Conservation (phyloP, 2,329 filamentous ascomycete species). For the Pseudonectria foliicola region DNA sequence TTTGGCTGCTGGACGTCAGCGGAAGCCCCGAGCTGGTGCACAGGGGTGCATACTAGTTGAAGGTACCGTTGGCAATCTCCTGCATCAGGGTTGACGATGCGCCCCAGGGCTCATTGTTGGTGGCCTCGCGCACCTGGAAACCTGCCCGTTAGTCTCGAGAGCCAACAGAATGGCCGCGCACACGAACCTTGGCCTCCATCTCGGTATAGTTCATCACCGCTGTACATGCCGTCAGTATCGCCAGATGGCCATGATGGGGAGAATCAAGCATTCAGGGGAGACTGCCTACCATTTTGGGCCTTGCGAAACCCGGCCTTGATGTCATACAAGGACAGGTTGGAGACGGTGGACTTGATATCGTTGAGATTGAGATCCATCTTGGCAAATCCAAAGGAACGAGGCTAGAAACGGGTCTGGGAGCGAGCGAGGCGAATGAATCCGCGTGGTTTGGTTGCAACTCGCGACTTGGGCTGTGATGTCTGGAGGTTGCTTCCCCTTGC, state of each 20-base stretch:
- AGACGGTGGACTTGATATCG: slow-evolving; percentile 77
- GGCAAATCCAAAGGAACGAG: slow-evolving; percentile 16
- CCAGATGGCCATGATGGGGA: slow-evolving; percentile 7
- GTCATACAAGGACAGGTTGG: slow-evolving; percentile 90
- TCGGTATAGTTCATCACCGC: slow-evolving; percentile 98
- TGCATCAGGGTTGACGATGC: slow-evolving; percentile 81
- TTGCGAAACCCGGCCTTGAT: slow-evolving; percentile 91
- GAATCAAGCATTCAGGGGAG: too few species aligned
- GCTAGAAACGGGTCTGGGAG: slow-evolving; percentile 3
- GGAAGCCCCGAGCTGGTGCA: slow-evolving; percentile 2
- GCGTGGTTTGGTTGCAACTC: too few species aligned
- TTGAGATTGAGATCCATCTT: slow-evolving; percentile 82
- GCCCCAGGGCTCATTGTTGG: slow-evolving; percentile 98
- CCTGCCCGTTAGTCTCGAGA: slow-evolving; percentile 11
- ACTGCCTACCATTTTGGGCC: slow-evolving; percentile 78
- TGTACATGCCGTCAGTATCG: slow-evolving; percentile 34
- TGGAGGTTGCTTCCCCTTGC: too few species aligned
- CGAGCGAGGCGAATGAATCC: not conserved
- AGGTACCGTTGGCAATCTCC: slow-evolving; percentile 95
- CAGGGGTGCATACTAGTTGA: slow-evolving; percentile 74
- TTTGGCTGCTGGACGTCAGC: slow-evolving; percentile 55
- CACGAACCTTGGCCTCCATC: slow-evolving; percentile 65
- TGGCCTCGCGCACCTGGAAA: slow-evolving; percentile 82
- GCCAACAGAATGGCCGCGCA: slow-evolving; percentile 2
- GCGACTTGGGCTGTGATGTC: too few species aligned